Evolutionary conservation across 2,329 filamentous ascomycete species (phyloP), one percentile per base, ranked within the genome.

Genomic region (Lachnellula subtilissima): DNA sequence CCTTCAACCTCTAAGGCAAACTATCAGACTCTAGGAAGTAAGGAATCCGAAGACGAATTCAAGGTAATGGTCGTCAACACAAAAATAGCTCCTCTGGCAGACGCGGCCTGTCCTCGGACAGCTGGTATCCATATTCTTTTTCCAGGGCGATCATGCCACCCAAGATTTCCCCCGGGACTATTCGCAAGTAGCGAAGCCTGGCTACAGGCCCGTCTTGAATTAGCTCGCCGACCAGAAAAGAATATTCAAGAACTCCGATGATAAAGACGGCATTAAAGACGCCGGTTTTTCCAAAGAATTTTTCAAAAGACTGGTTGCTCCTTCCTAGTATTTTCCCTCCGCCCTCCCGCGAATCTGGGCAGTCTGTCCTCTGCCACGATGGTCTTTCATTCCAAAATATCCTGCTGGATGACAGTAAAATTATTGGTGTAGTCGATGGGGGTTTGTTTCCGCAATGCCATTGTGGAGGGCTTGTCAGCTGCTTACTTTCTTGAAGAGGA

Each of bases 401-500:
- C 8, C 59, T 77, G 25, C 69, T 77, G 1, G 65, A 76, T 51
- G 64, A 71, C 0, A 28, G 68, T 5, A 55, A 56, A 0, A 59
- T 77, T 5, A 73, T 71, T 1, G 75, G 61, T 4, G 49, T 77
- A 0, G 46, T 76, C 3, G 74, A 77, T 78, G 74, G 73, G 73
- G 78, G 54, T 76, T 70, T 43, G 70, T 75, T 11, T 75, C 71
- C 0, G 61, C 71, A 1, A 28, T 75, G 53, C 75, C 74, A 6
- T 59, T 70, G 14, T 78, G 74, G 75, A 59, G 65, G 48, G 62
- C 69, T 4, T 69, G 66, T 11, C 52, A 65, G 23, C 47, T 69
- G 25, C 74, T 8, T 58, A 63, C 28, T 74, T 77, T 50, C 64
- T 77, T 1, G 25, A 61, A 0, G 69, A 64, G 0, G 46, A 48